Conservation (phyloP, 768 basidiomycete species). For the Suillus clintonianus region DNA sequence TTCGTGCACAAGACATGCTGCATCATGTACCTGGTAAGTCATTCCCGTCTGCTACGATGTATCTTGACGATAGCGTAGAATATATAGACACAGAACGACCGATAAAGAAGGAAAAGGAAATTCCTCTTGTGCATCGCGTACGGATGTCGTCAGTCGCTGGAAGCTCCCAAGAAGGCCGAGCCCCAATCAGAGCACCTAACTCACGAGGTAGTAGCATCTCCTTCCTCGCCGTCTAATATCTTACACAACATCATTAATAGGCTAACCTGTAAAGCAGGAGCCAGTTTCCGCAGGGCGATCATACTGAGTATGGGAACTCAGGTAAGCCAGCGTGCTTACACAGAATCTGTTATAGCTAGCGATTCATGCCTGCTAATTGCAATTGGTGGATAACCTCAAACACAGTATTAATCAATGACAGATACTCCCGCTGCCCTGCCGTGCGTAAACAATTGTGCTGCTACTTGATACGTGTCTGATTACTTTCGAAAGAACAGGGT, state of each 20-base stretch:
- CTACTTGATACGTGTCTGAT: conserved; percentile 10
- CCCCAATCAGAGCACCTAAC: neutral
- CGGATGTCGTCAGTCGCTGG: neutral
- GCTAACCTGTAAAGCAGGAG: neutral
- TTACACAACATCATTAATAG: neutral
- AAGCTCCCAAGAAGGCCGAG: neutral
- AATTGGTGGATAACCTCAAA: no score
- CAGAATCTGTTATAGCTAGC: no score
- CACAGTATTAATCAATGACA: no score
- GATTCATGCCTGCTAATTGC: no score
- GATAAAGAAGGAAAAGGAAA: neutral
- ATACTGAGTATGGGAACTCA: no score
- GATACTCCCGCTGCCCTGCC: conserved; percentile 10
- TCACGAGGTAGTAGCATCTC: neutral
- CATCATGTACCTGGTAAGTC: neutral
- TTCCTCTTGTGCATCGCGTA: neutral
- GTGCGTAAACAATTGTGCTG: conserved; percentile 8
- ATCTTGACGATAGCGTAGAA: neutral
- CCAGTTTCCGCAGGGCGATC: neutral
- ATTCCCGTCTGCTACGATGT: neutral
- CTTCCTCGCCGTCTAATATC: neutral
- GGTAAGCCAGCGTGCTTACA: no score
- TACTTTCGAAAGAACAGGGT: conserved; percentile 13
- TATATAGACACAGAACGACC: neutral
- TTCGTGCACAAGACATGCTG: neutral